These are phyloP conservation scores for Sugiyamaella grinbergsii DNA, from an alignment of 1,139 yeast species.

Conservation along the genomic window DNA sequence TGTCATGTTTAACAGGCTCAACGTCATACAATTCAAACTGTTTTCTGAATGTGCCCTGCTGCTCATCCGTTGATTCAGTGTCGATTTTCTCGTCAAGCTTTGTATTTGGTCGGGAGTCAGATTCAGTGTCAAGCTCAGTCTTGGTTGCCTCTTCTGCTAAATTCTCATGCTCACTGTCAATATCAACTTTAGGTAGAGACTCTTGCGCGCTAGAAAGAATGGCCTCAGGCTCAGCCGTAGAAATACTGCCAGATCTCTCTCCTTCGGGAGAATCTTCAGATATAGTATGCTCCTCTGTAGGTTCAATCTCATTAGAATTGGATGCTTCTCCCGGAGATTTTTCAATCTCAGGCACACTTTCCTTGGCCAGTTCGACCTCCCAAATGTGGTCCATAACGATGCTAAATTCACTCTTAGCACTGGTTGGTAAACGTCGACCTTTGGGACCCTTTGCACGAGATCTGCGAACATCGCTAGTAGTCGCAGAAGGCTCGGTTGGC, in stretches of 20 bases:
- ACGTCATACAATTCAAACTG: too few relatives aligned
- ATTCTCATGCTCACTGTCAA: neutral
- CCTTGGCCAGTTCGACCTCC: conserved; percentile 23
- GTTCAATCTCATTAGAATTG: neutral
- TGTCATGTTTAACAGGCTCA: too few relatives aligned
- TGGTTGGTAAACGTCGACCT: conserved; percentile 73
- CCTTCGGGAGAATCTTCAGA: neutral
- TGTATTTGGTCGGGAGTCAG: too few relatives aligned
- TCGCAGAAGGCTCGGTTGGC: conserved; percentile 26
- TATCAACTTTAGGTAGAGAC: neutral
- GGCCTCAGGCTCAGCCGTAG: conserved; percentile 7
- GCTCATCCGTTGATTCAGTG: too few relatives aligned
- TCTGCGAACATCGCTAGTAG: conserved; percentile 45
- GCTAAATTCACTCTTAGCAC: conserved; percentile 37
- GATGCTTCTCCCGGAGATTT: neutral
- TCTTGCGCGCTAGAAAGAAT: too few relatives aligned
- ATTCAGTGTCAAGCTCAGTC: conserved; percentile 9
- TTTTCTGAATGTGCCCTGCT: too few relatives aligned
- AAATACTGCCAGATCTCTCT: neutral
- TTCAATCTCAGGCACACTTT: neutral
- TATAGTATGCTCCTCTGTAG: neutral
- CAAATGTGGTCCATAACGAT: conserved; percentile 35
- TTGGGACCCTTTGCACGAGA: conserved; percentile 74
- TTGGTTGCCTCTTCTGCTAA: neutral
- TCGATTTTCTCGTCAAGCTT: too few relatives aligned